A percentile compares a stretch with the other conserved stretches of the same genome.
Conservation (phyloP, 257 asterid genomes). For the Solanum rostratum region DNA sequence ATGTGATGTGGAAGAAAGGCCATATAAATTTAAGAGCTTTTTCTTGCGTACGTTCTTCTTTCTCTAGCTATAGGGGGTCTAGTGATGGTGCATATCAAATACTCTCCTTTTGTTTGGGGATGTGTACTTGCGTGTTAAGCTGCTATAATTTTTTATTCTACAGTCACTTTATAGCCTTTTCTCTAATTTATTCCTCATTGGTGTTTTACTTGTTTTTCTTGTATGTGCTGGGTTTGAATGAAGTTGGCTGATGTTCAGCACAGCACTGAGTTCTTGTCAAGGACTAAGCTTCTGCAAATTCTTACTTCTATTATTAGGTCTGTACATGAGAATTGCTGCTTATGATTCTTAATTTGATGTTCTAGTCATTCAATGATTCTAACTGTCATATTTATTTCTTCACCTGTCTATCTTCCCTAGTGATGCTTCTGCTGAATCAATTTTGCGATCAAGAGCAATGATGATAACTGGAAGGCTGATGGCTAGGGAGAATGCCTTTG, state of each 20-base stretch:
- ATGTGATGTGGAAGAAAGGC: not conserved
- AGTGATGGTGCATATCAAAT: not conserved
- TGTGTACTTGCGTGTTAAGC: not conserved
- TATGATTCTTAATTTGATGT: not conserved
- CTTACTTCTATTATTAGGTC: slow-evolving; percentile 85
- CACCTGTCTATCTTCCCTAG: slow-evolving; percentile 19
- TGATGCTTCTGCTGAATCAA: slow-evolving; percentile 59
- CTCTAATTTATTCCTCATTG: not conserved
- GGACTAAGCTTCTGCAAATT: slow-evolving; percentile 62
- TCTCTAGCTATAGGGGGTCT: not conserved
- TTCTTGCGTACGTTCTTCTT: not conserved
- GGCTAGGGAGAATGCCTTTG: slow-evolving; percentile 67
- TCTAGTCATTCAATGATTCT: not conserved
- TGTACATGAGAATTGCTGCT: not conserved
- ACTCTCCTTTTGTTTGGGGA: not conserved
- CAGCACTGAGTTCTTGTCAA: slow-evolving; percentile 69
- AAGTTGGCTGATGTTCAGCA: slow-evolving; percentile 86
- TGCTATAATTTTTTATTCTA: not conserved
- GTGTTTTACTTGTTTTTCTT: not conserved
- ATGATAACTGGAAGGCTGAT: slow-evolving; percentile 86
- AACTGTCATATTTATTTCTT: not conserved
- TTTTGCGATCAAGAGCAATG: slow-evolving; percentile 87
- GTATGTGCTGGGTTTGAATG: slow-evolving; percentile 14
- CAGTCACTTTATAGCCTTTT: not conserved
- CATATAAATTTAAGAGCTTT: not conserved